Percentiles rank a stretch among this genome's conserved stretches.
Evolutionary conservation across 1,139 yeast genomes (phyloP).

Genomic region (Dujonia santamariae): DNA sequence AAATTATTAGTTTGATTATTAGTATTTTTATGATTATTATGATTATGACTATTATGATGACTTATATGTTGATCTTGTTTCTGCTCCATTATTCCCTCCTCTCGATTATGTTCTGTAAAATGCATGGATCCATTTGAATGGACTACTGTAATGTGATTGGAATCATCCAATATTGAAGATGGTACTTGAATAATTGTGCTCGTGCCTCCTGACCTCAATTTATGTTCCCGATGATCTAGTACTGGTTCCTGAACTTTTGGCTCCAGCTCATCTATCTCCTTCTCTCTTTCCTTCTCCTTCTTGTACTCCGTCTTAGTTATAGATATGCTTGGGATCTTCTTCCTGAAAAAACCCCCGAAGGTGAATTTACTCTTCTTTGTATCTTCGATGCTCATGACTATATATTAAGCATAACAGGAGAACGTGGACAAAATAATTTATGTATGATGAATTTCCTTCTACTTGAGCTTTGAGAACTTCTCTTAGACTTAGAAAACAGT

Average conservation of each 20-base stretch:
- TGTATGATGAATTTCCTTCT: neutral
- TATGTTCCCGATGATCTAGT: too few species aligned
- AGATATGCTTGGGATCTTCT: conserved; percentile 12
- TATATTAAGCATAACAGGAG: neutral
- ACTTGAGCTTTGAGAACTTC: too few species aligned
- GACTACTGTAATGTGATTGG: conserved; percentile 15
- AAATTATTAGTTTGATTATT: too few species aligned
- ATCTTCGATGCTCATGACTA: conserved; percentile 1
- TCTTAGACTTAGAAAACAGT: too few species aligned
- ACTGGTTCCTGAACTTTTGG: too few species aligned
- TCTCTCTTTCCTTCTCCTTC: conserved; percentile 4
- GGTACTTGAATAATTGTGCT: too few species aligned
- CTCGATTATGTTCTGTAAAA: too few species aligned
- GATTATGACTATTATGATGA: too few species aligned
- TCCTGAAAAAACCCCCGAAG: conserved; percentile 19
- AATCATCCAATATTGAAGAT: conserved; percentile 12
- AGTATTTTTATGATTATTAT: too few species aligned
- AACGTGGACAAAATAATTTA: neutral
- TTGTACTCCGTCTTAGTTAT: conserved; percentile 13
- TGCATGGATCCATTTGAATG: conserved; percentile 11
- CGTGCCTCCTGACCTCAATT: too few species aligned
- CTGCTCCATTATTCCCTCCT: too few species aligned
- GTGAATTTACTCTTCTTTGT: conserved; percentile 13
- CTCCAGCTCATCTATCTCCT: conserved; percentile 7
- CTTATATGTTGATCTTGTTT: too few species aligned